phyloP scores from a whole-genome alignment of 108 stramenopile species.

The Fistulifera pelliculosa region DNA sequence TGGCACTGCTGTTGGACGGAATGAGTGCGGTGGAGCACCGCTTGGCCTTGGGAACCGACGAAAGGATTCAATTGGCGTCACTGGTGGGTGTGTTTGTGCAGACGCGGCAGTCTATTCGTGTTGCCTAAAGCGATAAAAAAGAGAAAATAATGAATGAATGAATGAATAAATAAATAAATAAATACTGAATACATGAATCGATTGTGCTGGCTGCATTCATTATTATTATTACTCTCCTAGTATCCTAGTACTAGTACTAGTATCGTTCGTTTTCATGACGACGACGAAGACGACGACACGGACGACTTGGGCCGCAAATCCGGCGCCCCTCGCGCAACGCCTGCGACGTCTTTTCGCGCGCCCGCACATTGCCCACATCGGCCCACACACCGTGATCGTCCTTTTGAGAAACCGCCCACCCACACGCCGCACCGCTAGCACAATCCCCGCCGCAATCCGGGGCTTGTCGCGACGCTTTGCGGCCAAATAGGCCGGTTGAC shows the following conservation, averaged over 20 bases:
- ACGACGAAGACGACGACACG: no score
- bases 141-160: background rate
- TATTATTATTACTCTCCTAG: no score
- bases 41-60: slow-evolving; percentile 68
- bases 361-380: slow-evolving; percentile 64
- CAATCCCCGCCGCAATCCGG: slow-evolving; percentile 61
- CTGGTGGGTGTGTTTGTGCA: slow-evolving; percentile 74
- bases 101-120: slow-evolving; percentile 28
- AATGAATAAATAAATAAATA: no score
- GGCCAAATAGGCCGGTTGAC: slow-evolving; percentile 38
- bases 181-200: no score
- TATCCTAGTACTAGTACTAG: no score
- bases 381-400: slow-evolving; percentile 11
- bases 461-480: slow-evolving; percentile 57
- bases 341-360: slow-evolving; percentile 69
- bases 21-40: slow-evolving; percentile 76
- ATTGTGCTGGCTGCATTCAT: no score
- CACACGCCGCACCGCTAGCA: slow-evolving; percentile 41
- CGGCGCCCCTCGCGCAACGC: slow-evolving; percentile 70
- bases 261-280: no score
- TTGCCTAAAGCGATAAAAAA: background rate
- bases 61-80: slow-evolving; percentile 68
- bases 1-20: slow-evolving; percentile 65
- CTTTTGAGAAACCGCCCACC: slow-evolving; percentile 76
- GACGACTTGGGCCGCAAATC: slow-evolving; percentile 20